Conservation (phyloP, 768 basidiomycete species). For the Russula lepida region DNA sequence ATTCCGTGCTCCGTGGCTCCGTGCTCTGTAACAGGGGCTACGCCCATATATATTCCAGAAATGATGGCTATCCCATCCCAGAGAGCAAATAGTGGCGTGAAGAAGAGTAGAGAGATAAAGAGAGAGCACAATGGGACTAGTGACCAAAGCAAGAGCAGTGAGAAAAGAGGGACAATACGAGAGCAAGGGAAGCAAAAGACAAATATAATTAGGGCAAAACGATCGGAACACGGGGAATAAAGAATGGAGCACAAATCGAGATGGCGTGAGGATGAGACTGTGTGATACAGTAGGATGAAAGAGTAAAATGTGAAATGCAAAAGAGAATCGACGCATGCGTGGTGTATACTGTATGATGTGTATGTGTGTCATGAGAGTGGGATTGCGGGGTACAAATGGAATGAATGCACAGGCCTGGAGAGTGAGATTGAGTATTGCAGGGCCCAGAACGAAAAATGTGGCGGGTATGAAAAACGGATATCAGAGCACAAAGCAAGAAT, state of each 20-base stretch:
- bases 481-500: background rate
- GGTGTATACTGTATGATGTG: slow-evolving; percentile 13
- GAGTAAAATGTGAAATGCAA: slow-evolving; percentile 3
- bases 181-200: background rate
- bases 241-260: slow-evolving; percentile 16
- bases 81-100: background rate
- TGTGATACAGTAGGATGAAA: slow-evolving; percentile 11
- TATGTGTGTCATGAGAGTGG: background rate
- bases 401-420: background rate
- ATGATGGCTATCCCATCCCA: slow-evolving; percentile 7
- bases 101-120: background rate
- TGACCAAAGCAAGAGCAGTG: slow-evolving; percentile 6
- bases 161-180: background rate
- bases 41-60: slow-evolving; percentile 9
- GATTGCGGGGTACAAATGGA: slow-evolving; percentile 9
- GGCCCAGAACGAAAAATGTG: slow-evolving; percentile 5
- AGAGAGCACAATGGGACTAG: slow-evolving; percentile 10
- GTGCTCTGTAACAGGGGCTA: slow-evolving; percentile 5
- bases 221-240: slow-evolving; percentile 1
- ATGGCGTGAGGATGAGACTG: background rate
- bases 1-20: slow-evolving; percentile 8
- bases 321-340: slow-evolving; percentile 3
- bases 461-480: background rate
- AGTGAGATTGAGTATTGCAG: slow-evolving; percentile 4
- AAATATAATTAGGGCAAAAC: slow-evolving; percentile 2